These are phyloP conservation scores for Chrysosphaeria jannelii DNA, from an alignment of 2,329 filamentous ascomycete species.

Conservation along the genomic window DNA sequence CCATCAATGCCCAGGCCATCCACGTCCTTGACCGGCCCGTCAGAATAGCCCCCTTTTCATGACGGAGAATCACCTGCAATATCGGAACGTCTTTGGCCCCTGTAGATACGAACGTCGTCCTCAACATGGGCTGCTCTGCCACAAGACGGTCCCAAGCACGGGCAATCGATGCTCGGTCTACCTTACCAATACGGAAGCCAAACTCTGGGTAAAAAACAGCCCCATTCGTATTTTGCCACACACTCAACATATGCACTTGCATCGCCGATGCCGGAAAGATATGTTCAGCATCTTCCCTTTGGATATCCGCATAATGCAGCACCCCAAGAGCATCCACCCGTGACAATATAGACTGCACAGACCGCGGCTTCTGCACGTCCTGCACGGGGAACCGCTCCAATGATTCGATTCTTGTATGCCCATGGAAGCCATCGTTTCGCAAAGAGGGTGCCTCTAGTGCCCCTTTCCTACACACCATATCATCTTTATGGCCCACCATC, in stretches of 20 bases:
- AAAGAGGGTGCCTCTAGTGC: no score
- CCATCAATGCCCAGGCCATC: no score
- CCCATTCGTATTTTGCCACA: conserved; percentile 39
- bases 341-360: no score
- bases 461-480: no score
- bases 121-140: conserved; percentile 26
- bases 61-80: conserved; percentile 31
- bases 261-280: conserved; percentile 43
- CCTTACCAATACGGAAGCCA: conserved; percentile 17
- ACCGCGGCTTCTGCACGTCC: no score
- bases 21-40: no score
- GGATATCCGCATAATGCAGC: conserved; percentile 12
- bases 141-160: conserved; percentile 31
- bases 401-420: no score
- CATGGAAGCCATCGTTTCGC: no score
- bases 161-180: conserved; percentile 13
- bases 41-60: no score
- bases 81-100: conserved; percentile 17
- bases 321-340: no score
- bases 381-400: no score
- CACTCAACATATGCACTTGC: conserved; percentile 52
- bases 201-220: conserved; percentile 48
- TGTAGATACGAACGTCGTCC: conserved; percentile 16
- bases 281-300: conserved; percentile 16
- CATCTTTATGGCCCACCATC: no score